phyloP scores from a whole-genome alignment of 2,329 filamentous ascomycete genomes.

The Diplodia scrobiculata region DNA sequence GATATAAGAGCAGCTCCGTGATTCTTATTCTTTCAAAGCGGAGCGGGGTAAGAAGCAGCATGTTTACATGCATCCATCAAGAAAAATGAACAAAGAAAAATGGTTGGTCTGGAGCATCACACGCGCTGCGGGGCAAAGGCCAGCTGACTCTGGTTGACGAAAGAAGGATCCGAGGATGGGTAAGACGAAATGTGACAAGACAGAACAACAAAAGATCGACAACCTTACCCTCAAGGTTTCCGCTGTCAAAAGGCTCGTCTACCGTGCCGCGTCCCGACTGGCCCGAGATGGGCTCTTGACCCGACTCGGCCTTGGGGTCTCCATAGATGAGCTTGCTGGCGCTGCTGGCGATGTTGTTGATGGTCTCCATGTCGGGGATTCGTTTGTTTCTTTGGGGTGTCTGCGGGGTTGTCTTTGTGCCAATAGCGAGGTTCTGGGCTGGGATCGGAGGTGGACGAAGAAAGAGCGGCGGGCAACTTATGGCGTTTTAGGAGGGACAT shows the following conservation, averaged over 20 bases:
- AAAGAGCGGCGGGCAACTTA: background rate
- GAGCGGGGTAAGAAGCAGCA: no score
- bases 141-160: conserved; percentile 17
- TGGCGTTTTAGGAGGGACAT: background rate
- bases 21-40: no score
- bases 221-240: conserved; percentile 65
- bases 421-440: background rate
- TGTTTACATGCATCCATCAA: background rate
- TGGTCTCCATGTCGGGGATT: conserved; percentile 42
- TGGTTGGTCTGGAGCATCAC: background rate
- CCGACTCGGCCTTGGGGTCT: conserved; percentile 41
- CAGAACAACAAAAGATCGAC: conserved; percentile 10
- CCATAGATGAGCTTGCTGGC: conserved; percentile 46
- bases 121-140: background rate
- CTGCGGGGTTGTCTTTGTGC: background rate
- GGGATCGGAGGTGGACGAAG: background rate
- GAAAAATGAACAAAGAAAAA: background rate
- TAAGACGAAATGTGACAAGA: background rate
- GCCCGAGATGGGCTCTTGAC: conserved; percentile 71
- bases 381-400: background rate
- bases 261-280: conserved; percentile 65
- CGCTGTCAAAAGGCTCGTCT: conserved; percentile 75
- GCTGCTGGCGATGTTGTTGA: conserved; percentile 41
- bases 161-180: background rate
- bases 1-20: background rate